Evolutionary conservation across 768 basidiomycete species (phyloP).

Genomic region (Rhizopogon rudus): DNA sequence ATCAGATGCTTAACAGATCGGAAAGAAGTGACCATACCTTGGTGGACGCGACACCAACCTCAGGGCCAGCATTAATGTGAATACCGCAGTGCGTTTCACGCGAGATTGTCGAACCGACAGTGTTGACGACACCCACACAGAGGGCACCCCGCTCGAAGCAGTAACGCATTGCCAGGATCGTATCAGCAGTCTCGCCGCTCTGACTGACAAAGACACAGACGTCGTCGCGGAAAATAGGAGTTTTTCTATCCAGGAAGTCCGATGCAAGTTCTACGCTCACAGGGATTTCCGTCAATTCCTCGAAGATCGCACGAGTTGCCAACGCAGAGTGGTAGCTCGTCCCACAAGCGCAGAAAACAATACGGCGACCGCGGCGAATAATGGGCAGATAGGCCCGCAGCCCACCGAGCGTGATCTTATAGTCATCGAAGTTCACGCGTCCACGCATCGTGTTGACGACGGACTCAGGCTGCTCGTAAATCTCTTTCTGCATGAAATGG

Average conservation of each 20-base stretch:
- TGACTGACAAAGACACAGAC: conserved; percentile 95
- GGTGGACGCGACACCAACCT: conserved; percentile 98
- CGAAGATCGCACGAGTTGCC: conserved; percentile 96
- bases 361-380: conserved; percentile 89
- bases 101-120: conserved; percentile 95
- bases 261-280: conserved; percentile 95
- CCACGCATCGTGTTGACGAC: conserved; percentile 99
- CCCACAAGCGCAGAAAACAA: conserved; percentile 98
- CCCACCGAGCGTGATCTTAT: conserved; percentile 91
- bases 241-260: conserved; percentile 98
- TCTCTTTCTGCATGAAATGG: conserved; percentile 99
- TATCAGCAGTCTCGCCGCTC: conserved; percentile 98
- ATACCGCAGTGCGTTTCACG: conserved; percentile 99
- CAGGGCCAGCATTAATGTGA: conserved; percentile 98
- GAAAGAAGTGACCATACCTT: conserved; percentile 47
- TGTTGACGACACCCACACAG: conserved; percentile 97
- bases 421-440: conserved; percentile 95
- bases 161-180: conserved; percentile 92
- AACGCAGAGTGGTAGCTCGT: conserved; percentile 97
- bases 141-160: conserved; percentile 96
- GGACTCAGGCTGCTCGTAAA: conserved; percentile 98
- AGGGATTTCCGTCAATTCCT: conserved; percentile 98
- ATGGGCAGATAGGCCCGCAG: conserved; percentile 93
- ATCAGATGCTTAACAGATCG: not conserved
- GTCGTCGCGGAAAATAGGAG: conserved; percentile 98